Evolutionary conservation across 2,329 filamentous ascomycete species (phyloP), one percentile per base, ranked within the genome.

Genomic region (Penicillium brevicompactum): DNA sequence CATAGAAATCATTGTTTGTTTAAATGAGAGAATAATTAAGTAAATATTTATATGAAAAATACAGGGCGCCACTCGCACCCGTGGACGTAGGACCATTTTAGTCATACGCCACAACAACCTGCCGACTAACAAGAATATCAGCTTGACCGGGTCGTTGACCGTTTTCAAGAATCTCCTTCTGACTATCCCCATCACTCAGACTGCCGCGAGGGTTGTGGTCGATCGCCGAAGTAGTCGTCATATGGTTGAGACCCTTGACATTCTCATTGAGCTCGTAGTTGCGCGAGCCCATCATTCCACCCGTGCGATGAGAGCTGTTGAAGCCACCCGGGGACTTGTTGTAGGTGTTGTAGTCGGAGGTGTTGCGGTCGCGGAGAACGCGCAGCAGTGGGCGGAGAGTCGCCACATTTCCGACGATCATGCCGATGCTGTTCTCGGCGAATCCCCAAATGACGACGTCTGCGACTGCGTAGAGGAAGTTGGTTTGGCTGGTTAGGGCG

Each of bases 391-490:
- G 78, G 0, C 79, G 77, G 1, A 81, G 71, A 4, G 78, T 74
- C 7, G 78, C 76, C 37, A 78, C 68, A 7, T 77, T 80, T 2
- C 78, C 79, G 11, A 80, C 78, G 7, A 78, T 72, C 57, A 83
- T 80, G 16, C 80, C 80, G 16, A 77, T 78, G 9, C 77, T 80
- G 32, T 78, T 77, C 57, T 81, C 80, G 22, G 80, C 71, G 31
- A 80, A 73, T 3, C 78, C 78, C 77, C 78, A 81, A 49, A 78
- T 69, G 0, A 73, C 74, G 34, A 79, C 77, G 44, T 74, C 71
- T 34, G 74, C 74, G 8, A 75, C 71, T 51, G 68, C 64, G 63
- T 67, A 76, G 64, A 78, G 71, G 59, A 74, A 78, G 49, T 78
- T 74, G 10, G 60, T 54, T 4, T 72, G 69, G 56, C 76, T 65